phyloP scores from a whole-genome alignment of 164 flowering plant species.

The Dillenia turbinata region DNA sequence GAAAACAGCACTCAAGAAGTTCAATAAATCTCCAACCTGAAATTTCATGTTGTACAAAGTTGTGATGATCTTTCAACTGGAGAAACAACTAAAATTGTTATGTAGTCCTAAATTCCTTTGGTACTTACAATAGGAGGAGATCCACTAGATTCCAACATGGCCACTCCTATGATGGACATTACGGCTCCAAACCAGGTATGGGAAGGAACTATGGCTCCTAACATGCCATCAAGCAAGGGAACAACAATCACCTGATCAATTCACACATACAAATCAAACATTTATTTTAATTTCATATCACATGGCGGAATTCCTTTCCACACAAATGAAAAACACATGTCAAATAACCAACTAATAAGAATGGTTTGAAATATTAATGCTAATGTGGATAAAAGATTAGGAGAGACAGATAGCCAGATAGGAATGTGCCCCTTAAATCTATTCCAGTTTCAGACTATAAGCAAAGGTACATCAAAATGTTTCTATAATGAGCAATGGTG shows the following conservation, averaged over 20 bases:
- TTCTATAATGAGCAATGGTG: too few species aligned
- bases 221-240: conserved; percentile 80
- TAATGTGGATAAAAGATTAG: too few species aligned
- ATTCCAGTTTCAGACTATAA: too few species aligned
- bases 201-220: conserved; percentile 67
- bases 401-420: too few species aligned
- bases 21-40: conserved; percentile 83
- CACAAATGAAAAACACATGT: neutral
- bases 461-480: too few species aligned
- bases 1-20: conserved; percentile 75
- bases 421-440: too few species aligned
- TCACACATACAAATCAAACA: neutral
- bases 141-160: conserved; percentile 86
- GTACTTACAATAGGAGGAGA: conserved; percentile 80
- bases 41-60: conserved; percentile 10
- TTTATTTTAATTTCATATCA: too few species aligned
- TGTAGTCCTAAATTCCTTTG: neutral
- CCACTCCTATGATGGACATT: conserved; percentile 64
- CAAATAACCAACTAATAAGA: neutral
- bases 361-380: too few species aligned
- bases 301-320: too few species aligned
- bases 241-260: conserved; percentile 63
- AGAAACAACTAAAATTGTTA: neutral
- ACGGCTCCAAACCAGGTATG: conserved; percentile 82
- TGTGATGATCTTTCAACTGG: conserved; percentile 4